Percentiles rank a stretch among this genome's conserved stretches.
These are phyloP conservation scores for Hypoxylon sp. DNA, from an alignment of 2,329 filamentous ascomycete species.

Conservation along the genomic window DNA sequence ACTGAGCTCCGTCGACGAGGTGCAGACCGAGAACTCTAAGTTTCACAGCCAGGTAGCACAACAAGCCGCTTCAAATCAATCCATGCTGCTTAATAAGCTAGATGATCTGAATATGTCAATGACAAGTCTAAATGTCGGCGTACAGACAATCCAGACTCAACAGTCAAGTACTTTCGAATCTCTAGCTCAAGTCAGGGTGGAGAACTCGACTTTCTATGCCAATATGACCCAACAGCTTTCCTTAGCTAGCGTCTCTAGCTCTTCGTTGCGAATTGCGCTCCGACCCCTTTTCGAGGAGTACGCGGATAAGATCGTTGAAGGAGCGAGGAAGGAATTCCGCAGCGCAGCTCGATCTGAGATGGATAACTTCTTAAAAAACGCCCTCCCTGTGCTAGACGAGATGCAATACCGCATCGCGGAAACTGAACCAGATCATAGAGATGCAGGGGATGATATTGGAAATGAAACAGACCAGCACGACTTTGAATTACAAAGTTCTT, in stretches of 20 bases:
- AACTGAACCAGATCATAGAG: background rate
- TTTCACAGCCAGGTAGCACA: constrained; percentile 21
- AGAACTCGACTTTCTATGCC: constrained; percentile 23
- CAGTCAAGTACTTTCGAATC: constrained; percentile 25
- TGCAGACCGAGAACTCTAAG: constrained; percentile 27
- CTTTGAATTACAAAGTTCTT: background rate
- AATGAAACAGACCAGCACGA: background rate
- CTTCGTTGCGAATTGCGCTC: constrained; percentile 24
- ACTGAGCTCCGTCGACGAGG: constrained; percentile 22
- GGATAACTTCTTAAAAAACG: constrained; percentile 5
- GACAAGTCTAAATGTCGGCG: background rate
- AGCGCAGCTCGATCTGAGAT: constrained; percentile 24
- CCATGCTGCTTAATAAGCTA: constrained; percentile 6
- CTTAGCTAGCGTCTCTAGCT: background rate
- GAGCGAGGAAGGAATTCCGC: constrained; percentile 33
- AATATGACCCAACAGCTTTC: constrained; percentile 23
- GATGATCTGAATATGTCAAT: constrained; percentile 13
- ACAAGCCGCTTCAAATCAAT: background rate
- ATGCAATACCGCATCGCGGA: constrained; percentile 13
- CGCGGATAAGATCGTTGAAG: constrained; percentile 25
- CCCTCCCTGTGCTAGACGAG: constrained; percentile 6
- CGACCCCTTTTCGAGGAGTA: constrained; percentile 39
- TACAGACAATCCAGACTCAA: constrained; percentile 10
- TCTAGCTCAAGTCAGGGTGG: constrained; percentile 24
- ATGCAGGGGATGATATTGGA: background rate